Base-by-base conservation (phyloP, 129 eudicot genomes). In the Apium graveolens region DNA sequence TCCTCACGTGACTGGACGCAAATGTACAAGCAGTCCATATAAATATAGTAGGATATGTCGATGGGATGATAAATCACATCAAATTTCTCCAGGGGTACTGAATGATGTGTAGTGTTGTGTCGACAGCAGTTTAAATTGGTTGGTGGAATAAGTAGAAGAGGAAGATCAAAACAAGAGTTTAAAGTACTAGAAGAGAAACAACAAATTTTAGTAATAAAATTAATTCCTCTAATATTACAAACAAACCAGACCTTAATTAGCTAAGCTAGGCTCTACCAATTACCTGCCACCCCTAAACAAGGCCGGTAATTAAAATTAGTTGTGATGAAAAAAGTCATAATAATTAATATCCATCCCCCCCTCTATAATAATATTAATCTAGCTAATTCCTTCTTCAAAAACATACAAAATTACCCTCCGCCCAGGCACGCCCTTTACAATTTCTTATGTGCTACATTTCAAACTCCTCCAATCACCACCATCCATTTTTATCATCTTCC, bases 381-480 rank as follows among this genome's bases (percentile, higher is more conserved):
- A 66, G 72, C 39, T 66, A 66, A 66, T 66, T 66, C 72, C 72
- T 27, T 66, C 32, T 60, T 60, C 66, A 57, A 57, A 57, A 32
- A 27, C 38, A 66, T 27, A 66, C 72, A 66, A 66, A 66, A 66
- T 66, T 66, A 66, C 39, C 72, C 72, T 66, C 41, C 3, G 41
- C 70, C 72, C 41, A 66, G 37, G 39, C 13, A 66, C 72, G 24
- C 72, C 72, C 72, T 66, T 66, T 66, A 66, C 72, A 66, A 32
- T 66, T 66, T 66, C 72, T 66, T 66, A 29, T 26, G 8, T 26
- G 8, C 70, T 65, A 65, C 70, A 65, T 65, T 65, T 31, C 37
- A 5, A 66, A 27, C 72, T 66, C 24, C 72, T n/a, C 72, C 65
- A 7, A 0, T 18, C n/a, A 20, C 27, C 8, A 21, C 29, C 27